Percentiles rank a stretch among this genome's conserved stretches.
Conservation (phyloP, 805 yeast genomes). For the Cyberlindnera mrakii region DNA sequence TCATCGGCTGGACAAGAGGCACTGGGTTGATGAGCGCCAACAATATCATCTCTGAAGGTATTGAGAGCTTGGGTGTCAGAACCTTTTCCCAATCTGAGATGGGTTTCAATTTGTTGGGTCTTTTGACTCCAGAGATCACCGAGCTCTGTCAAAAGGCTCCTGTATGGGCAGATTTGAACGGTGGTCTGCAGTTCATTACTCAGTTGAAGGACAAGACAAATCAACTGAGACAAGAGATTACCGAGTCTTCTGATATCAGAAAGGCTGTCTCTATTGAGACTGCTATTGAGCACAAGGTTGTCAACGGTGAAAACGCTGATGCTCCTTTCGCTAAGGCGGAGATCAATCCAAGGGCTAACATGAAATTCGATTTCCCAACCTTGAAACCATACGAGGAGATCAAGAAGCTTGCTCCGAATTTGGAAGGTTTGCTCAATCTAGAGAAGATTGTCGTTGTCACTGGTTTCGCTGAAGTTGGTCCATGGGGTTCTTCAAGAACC, state of each 20-base stretch:
- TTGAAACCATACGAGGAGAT: conserved; percentile 73
- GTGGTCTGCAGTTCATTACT: conserved; percentile 93
- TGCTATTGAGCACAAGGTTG: conserved; percentile 74
- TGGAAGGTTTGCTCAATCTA: conserved; percentile 88
- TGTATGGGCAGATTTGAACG: conserved; percentile 96
- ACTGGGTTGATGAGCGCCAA: conserved; percentile 98
- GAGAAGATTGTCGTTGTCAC: conserved; percentile 92
- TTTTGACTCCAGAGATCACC: conserved; percentile 80
- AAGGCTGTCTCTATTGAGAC: conserved; percentile 93
- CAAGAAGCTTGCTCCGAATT: conserved; percentile 60
- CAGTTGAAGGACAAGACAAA: conserved; percentile 85
- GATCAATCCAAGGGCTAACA: conserved; percentile 91
- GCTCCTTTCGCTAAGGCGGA: conserved; percentile 72
- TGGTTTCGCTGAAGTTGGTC: conserved; percentile 98
- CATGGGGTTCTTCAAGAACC: conserved; percentile 99
- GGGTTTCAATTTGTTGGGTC: conserved; percentile 97
- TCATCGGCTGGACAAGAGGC: conserved; percentile 99
- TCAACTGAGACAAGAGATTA: conserved; percentile 65
- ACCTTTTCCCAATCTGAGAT: conserved; percentile 98
- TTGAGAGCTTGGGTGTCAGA: conserved; percentile 92
- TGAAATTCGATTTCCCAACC: conserved; percentile 88
- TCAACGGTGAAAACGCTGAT: conserved; percentile 85
- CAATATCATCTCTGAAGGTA: conserved; percentile 96
- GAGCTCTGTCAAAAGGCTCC: conserved; percentile 89
- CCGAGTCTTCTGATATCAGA: conserved; percentile 85